Base-by-base conservation (phyloP, 108 stramenopile species). In the Nannochloropsis oceanica region DNA sequence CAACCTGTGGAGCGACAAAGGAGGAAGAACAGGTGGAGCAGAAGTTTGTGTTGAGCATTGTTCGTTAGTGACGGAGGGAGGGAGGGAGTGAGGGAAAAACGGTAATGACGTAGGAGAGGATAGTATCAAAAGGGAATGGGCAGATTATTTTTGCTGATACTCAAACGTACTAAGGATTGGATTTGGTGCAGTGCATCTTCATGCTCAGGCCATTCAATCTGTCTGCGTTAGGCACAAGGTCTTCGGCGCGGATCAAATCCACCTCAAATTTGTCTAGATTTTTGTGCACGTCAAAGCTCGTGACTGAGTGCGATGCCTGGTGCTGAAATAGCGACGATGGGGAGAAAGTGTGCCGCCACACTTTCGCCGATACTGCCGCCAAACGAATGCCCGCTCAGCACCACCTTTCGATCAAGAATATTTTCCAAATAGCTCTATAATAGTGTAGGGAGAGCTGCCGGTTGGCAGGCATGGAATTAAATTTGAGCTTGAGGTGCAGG, bases 281-380 rank as follows among this genome's bases (percentile, higher is more conserved):
- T n/a, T 73, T 7, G n/a, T 7, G 59, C 59, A 73, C 59, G 18
- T 73, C 44, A 43, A 82, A 85, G 81, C 79, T 82, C 26, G 44
- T 85, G 79, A 27, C 85, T 85, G 27, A 80, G 85, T 1, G 85
- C 85, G 12, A 85, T 79, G 43, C 85, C 85, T 20, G 85, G 85
- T 13, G 85, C 27, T 26, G 80, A 44, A n/a, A 85, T 79, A 13
- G 85, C 81, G 27, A 85, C 85, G 82, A 44, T 82, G 81, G 85
- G 85, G 20, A 11, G 43, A 24, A 26, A 20, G 20, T 25, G n/a
- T 11, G 85, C 85, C 14, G 82, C 85, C n/a, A 85, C 85, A 9
- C 81, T 81, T 11, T 79, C 24, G 34, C 59, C 85, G 27, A 85
- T 46, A 18, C 85, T 80, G 20, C 85, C 85, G 24, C 85, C 85